A percentile compares a stretch with the other conserved stretches of the same genome.
Evolutionary conservation across 2,329 filamentous ascomycete species (phyloP).

Genomic region (Stromatinia cepivora): DNA sequence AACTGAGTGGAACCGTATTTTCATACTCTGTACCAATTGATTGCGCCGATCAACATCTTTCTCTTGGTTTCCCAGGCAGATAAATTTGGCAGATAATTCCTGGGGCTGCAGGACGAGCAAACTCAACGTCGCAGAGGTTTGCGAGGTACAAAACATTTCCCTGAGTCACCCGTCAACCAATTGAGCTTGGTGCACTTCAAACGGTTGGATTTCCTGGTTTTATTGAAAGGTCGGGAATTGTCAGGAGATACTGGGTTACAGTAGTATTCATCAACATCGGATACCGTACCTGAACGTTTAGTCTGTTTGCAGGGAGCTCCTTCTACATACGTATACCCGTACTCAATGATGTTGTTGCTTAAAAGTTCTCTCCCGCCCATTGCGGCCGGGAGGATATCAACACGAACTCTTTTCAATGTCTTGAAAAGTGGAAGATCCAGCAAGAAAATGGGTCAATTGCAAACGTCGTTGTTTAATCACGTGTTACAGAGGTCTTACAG

Average conservation of each 20-base stretch:
- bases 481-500: conserved; percentile 1
- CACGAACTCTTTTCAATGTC: conserved; percentile 9
- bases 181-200: background rate
- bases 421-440: conserved; percentile 12
- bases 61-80: background rate
- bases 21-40: conserved; percentile 3
- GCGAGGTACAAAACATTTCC: background rate
- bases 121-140: background rate
- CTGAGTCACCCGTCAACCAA: background rate
- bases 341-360: conserved; percentile 7
- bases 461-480: background rate
- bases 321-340: background rate
- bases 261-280: background rate
- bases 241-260: background rate
- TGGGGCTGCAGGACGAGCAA: background rate
- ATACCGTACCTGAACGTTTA: conserved; percentile 8
- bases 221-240: background rate
- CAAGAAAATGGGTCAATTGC: conserved; percentile 1
- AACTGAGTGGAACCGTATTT: conserved; percentile 3
- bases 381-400: conserved; percentile 14
- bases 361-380: conserved; percentile 5
- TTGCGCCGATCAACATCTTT: background rate
- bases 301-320: background rate
- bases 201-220: background rate
- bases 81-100: background rate